These are phyloP conservation scores for Sutorius australiensis DNA, from an alignment of 768 basidiomycete species.

Conservation along the genomic window DNA sequence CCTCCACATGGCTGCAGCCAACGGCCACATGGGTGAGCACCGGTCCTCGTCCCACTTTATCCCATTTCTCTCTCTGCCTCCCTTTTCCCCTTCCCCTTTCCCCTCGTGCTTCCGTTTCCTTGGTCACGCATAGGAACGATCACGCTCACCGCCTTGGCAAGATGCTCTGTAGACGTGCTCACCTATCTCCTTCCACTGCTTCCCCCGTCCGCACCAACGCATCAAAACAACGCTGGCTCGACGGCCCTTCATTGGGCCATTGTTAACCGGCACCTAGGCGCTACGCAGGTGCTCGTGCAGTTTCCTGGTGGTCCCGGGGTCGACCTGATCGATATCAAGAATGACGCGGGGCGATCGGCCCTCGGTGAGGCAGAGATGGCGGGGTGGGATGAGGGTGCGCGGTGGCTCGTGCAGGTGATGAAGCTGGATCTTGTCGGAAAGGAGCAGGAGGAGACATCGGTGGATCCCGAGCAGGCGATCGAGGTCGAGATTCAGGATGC, in stretches of 20 bases:
- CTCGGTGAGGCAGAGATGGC: conserved; percentile 76
- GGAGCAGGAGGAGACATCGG: conserved; percentile 24
- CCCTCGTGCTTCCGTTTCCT: no score
- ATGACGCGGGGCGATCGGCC: conserved; percentile 67
- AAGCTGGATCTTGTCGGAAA: conserved; percentile 52
- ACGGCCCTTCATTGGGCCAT: conserved; percentile 93
- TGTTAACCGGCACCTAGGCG: conserved; percentile 69
- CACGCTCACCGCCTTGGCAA: conserved; percentile 31
- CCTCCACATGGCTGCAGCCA: conserved; percentile 85
- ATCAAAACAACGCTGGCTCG: conserved; percentile 55
- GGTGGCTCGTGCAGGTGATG: conserved; percentile 81
- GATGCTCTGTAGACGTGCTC: conserved; percentile 61
- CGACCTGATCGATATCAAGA: conserved; percentile 73
- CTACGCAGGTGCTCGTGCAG: conserved; percentile 57
- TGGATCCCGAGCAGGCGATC: conserved; percentile 40
- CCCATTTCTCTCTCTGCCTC: no score
- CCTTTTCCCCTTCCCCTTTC: not conserved
- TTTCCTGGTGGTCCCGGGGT: conserved; percentile 56
- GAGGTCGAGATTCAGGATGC: conserved; percentile 72
- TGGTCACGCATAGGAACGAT: not conserved
- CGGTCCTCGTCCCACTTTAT: not conserved
- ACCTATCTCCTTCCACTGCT: conserved; percentile 63
- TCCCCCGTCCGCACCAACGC: conserved; percentile 9
- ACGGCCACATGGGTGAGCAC: conserved; percentile 78
- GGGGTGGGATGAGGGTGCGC: conserved; percentile 81